Evolutionary conservation across 2,329 filamentous ascomycete species (phyloP), one percentile per base, ranked within the genome.

Genomic region (Penicillium corylophilum): DNA sequence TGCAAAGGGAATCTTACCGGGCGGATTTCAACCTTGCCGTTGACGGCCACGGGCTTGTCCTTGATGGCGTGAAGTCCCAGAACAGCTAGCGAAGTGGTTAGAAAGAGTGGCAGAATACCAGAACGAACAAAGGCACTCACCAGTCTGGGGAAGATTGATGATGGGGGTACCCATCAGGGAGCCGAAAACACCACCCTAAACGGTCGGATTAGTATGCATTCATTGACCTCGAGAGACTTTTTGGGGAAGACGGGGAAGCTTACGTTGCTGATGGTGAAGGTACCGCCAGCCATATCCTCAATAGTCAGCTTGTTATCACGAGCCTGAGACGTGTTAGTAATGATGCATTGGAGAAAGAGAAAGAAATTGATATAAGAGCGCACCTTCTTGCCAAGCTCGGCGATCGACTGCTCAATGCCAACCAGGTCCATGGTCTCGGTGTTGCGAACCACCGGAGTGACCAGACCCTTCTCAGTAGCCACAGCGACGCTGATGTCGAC

Each of bases 241-340:
- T 20, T 9, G 5, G 7, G 29, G 38, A 24, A 20, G 35, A 35
- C 8, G 29, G 7, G 20, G 41, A 18, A n/a, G 63, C 74, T 65
- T 58, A 78, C 88, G 72, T 96, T 97, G 80, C 89, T 94, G 78
- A 96, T 96, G 55, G 94, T 97, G 75, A 96, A 99, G 31, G 93
- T 96, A 59, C 94, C 94, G 54, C 94, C 94, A 54, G 94, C 94
- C 91, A 99, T 96, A 71, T 99, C 94, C 77, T 99, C 94, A 65
- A 99, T 96, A 2, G 94, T 97, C 61, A 99, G 83, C 78, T 97
- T 97, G 73, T 88, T 88, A 70, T 96, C 92, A 57, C 94, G 89
- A 58, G 94, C 94, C 90, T 92, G 59, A 45, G 38, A 43, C n/a
- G 24, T 15, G 26, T 66, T 48, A 64, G 56, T 31, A 47, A 15